Conservation (phyloP, 2,329 filamentous ascomycete genomes). For the Blastomyces percursus region DNA sequence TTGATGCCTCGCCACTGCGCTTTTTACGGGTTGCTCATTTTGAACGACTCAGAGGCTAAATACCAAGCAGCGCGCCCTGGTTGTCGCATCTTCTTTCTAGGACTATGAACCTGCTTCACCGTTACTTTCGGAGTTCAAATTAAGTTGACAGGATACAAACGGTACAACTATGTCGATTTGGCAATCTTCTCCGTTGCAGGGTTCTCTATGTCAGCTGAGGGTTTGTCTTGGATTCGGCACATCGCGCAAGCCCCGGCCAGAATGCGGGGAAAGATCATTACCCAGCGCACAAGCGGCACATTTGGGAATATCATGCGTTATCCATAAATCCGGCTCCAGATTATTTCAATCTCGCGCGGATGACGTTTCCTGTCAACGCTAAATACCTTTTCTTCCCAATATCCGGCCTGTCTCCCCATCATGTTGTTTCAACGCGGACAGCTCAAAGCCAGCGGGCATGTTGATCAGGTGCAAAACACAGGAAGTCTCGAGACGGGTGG, state of each 20-base stretch:
- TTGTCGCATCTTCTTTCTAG: background rate
- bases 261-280: slow-evolving; percentile 1
- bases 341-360: background rate
- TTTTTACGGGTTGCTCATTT: background rate
- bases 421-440: slow-evolving; percentile 4
- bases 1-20: background rate
- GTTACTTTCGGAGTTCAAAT: background rate
- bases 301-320: background rate
- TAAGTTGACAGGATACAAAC: background rate
- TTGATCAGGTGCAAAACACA: background rate
- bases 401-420: background rate
- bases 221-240: background rate
- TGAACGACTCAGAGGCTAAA: background rate
- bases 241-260: background rate
- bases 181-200: background rate
- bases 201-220: background rate
- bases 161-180: background rate
- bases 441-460: slow-evolving; percentile 5
- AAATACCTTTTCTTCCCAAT: background rate
- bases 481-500: background rate
- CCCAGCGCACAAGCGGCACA: background rate
- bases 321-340: background rate
- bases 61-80: background rate
- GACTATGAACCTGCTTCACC: background rate
- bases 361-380: background rate